Percentiles rank a stretch among this genome's conserved stretches.
phyloP scores from a whole-genome alignment of 2,329 filamentous ascomycete genomes.

The Trichophyton simii region DNA sequence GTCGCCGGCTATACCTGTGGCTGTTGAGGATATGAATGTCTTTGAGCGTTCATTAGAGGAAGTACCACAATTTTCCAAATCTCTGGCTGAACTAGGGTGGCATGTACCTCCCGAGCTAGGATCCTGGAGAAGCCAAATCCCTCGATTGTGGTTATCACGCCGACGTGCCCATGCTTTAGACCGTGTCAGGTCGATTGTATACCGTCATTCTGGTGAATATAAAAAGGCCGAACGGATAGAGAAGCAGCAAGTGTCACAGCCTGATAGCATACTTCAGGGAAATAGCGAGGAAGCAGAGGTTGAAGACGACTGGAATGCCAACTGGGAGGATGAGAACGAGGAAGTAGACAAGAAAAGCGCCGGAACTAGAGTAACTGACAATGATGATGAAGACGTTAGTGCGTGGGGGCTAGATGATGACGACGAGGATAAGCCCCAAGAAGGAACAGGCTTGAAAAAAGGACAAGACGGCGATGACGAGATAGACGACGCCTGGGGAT shows the following conservation, averaged over 20 bases:
- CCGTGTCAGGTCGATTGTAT: conserved; percentile 56
- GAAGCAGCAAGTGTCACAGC: conserved; percentile 61
- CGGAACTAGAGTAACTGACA: conserved; percentile 13
- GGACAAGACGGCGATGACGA: conserved; percentile 30
- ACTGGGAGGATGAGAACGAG: conserved; percentile 49
- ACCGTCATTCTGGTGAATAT: conserved; percentile 52
- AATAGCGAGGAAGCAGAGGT: conserved; percentile 50
- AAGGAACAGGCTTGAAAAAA: conserved; percentile 16
- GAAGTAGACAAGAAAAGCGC: conserved; percentile 27
- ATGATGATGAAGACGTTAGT: conserved; percentile 35
- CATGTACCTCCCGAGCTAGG: conserved; percentile 49
- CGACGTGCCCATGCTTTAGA: conserved; percentile 70
- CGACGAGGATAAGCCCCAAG: conserved; percentile 9
- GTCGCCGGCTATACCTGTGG: conserved; percentile 60
- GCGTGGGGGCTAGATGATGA: conserved; percentile 42
- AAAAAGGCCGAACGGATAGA: conserved; percentile 72
- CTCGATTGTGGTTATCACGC: conserved; percentile 73
- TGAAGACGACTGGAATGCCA: conserved; percentile 58
- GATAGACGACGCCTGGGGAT: conserved; percentile 63
- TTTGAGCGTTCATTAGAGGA: conserved; percentile 61
- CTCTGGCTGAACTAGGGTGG: conserved; percentile 52
- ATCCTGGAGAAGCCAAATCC: conserved; percentile 70
- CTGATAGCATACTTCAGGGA: conserved; percentile 52
- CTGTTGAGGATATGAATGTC: conserved; percentile 54
- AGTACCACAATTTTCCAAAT: conserved; percentile 51